Evolutionary conservation across 2,329 filamentous ascomycete species (phyloP).

Genomic region (Mycosphaerelloides madeirae): DNA sequence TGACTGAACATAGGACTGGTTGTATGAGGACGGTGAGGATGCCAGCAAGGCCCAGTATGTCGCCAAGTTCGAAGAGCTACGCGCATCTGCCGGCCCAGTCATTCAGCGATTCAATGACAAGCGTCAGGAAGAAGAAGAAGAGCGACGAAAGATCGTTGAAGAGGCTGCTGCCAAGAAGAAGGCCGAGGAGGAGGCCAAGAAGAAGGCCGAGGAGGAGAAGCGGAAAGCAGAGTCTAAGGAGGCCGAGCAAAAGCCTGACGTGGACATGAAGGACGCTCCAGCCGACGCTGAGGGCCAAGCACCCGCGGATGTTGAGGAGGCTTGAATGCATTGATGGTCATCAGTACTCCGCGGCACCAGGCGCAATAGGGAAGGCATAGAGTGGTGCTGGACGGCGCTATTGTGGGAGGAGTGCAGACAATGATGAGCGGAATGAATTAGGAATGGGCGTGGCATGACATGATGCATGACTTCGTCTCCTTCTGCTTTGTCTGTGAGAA

Average conservation of each 20-base stretch:
- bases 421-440: no score
- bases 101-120: slow-evolving; percentile 95
- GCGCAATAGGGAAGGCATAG: not conserved
- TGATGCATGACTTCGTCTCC: not conserved
- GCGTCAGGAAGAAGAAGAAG: slow-evolving; percentile 78
- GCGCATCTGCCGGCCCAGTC: slow-evolving; percentile 82
- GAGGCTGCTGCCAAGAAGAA: slow-evolving; percentile 58
- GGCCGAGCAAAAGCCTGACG: slow-evolving; percentile 38
- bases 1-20: slow-evolving; percentile 68
- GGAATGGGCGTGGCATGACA: no score
- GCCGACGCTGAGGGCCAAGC: slow-evolving; percentile 24
- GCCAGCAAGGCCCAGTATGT: slow-evolving; percentile 89
- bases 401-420: no score
- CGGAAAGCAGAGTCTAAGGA: slow-evolving; percentile 50
- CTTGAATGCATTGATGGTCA: slow-evolving; percentile 9
- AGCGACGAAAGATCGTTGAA: slow-evolving; percentile 62
- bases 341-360: not conserved
- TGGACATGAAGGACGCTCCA: slow-evolving; percentile 59
- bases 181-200: slow-evolving; percentile 67
- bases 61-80: slow-evolving; percentile 93
- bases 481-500: not conserved
- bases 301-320: slow-evolving; percentile 28
- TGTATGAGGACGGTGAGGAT: slow-evolving; percentile 96
- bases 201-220: slow-evolving; percentile 66
- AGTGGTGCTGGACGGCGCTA: no score